Conservation (phyloP, 2,329 filamentous ascomycete genomes). For the Alternaria angustiovoidea region DNA sequence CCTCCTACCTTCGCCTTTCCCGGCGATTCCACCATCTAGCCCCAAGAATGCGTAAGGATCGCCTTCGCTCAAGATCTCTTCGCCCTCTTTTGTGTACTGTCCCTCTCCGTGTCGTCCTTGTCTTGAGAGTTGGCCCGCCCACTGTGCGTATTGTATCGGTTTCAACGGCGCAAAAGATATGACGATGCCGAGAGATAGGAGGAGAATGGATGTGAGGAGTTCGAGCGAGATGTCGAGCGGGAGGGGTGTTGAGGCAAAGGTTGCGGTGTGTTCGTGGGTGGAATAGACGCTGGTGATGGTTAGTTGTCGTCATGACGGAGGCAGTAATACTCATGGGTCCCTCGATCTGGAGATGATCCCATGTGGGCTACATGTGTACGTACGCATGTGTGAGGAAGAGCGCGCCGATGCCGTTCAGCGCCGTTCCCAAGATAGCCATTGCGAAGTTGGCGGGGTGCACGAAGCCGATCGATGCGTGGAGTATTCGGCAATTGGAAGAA, state of each 20-base stretch:
- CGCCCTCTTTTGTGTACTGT: slow-evolving; percentile 67
- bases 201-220: slow-evolving; percentile 78
- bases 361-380: slow-evolving; percentile 46
- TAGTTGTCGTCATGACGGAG: slow-evolving; percentile 8
- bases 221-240: slow-evolving; percentile 90
- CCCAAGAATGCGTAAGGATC: slow-evolving; percentile 79
- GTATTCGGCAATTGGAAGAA: slow-evolving; percentile 5
- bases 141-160: slow-evolving; percentile 83
- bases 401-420: slow-evolving; percentile 76
- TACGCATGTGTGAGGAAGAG: slow-evolving; percentile 88
- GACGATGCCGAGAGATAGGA: slow-evolving; percentile 86
- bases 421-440: slow-evolving; percentile 77
- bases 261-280: slow-evolving; percentile 85
- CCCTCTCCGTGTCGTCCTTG: slow-evolving; percentile 70
- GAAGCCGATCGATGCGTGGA: neutral
- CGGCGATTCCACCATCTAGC: slow-evolving; percentile 60
- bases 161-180: slow-evolving; percentile 78
- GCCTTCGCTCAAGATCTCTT: slow-evolving; percentile 69
- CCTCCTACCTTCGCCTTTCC: slow-evolving; percentile 72
- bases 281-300: slow-evolving; percentile 81
- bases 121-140: slow-evolving; percentile 84
- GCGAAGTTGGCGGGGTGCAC: slow-evolving; percentile 9
- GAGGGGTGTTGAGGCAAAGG: slow-evolving; percentile 66
- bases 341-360: rapidly evolving
- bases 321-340: neutral